These are phyloP conservation scores for Diutina scorzettiae DNA, from an alignment of 1,139 yeast genomes.

Conservation along the genomic window DNA sequence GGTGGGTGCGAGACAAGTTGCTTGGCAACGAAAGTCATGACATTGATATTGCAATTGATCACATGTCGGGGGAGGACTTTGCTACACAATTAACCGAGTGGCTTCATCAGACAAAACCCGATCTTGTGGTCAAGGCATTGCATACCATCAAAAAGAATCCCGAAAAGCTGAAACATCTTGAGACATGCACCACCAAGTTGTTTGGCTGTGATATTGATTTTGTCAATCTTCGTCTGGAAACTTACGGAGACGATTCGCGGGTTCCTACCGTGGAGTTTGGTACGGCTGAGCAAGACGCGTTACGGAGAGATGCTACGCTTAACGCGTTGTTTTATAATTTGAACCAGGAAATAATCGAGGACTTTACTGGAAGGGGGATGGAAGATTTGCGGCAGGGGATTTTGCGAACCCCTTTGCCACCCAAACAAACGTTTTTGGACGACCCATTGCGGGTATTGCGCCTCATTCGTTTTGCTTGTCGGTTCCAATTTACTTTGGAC, in stretches of 20 bases:
- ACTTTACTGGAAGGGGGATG: conserved; percentile 67
- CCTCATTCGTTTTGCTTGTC: conserved; percentile 72
- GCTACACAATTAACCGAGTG: conserved; percentile 54
- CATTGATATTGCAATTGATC: conserved; percentile 81
- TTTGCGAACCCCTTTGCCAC: conserved; percentile 78
- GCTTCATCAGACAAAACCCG: conserved; percentile 29
- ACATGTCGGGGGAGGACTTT: conserved; percentile 75
- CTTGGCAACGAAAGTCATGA: conserved; percentile 74
- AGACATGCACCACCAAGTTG: conserved; percentile 85
- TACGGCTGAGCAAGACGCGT: conserved; percentile 84
- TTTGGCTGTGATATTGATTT: conserved; percentile 80
- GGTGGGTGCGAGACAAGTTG: conserved; percentile 96
- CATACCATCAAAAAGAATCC: conserved; percentile 89
- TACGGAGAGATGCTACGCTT: conserved; percentile 87
- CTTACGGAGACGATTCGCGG: conserved; percentile 68
- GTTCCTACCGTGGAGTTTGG: conserved; percentile 75
- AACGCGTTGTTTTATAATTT: conserved; percentile 86
- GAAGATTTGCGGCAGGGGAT: conserved; percentile 58
- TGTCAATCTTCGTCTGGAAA: conserved; percentile 82
- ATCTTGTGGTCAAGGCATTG: conserved; percentile 32
- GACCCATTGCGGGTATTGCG: conserved; percentile 88
- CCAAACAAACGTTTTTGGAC: conserved; percentile 75
- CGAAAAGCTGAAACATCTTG: conserved; percentile 88
- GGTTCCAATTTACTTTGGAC: conserved; percentile 61
- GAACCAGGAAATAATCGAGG: conserved; percentile 59